Conservation (phyloP, 768 basidiomycete species). For the Russula lepida region DNA sequence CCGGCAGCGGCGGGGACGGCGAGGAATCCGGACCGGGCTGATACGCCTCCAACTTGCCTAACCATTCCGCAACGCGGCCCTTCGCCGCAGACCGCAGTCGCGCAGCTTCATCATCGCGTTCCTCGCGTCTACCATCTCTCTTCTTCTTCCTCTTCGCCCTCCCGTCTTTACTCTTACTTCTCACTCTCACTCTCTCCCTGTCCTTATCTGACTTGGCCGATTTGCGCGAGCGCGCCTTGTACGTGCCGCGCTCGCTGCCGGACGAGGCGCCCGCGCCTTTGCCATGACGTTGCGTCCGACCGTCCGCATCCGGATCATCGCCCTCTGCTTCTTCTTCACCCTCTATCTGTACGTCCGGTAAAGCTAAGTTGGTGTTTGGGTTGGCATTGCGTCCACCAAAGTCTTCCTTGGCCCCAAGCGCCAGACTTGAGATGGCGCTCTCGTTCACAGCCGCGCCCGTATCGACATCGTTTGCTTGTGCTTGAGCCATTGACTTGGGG, state of each 20-base stretch:
- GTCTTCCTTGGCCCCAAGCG: slow-evolving; percentile 30
- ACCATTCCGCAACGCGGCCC: slow-evolving; percentile 71
- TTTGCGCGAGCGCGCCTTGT: slow-evolving; percentile 17
- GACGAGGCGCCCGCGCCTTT: slow-evolving; percentile 10
- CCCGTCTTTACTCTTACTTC: slow-evolving; percentile 18
- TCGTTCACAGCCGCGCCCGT: slow-evolving; percentile 29
- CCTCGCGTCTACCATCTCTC: slow-evolving; percentile 7
- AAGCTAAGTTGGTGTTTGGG: slow-evolving; percentile 28
- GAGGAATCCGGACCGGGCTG: slow-evolving; percentile 14
- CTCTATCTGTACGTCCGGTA: not conserved
- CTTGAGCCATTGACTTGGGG: not conserved
- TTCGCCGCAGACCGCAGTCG: slow-evolving; percentile 43
- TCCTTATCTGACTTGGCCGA: slow-evolving; percentile 19
- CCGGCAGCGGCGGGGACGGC: not conserved
- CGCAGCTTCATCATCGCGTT: slow-evolving; percentile 31
- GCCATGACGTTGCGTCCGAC: slow-evolving; percentile 16
- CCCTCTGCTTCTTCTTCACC: slow-evolving; percentile 5
- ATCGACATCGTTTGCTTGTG: slow-evolving; percentile 24
- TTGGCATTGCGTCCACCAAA: slow-evolving; percentile 31
- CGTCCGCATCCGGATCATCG: slow-evolving; percentile 6
- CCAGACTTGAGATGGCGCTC: slow-evolving; percentile 41
- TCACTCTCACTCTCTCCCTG: slow-evolving; percentile 19
- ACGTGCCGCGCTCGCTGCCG: slow-evolving; percentile 19
- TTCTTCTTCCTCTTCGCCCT: slow-evolving; percentile 19
- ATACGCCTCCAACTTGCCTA: slow-evolving; percentile 56